Evolutionary conservation across 2,329 filamentous ascomycete genomes (phyloP), one percentile per base, ranked within the genome.

Genomic region (Hymenoscyphus fructigenus): DNA sequence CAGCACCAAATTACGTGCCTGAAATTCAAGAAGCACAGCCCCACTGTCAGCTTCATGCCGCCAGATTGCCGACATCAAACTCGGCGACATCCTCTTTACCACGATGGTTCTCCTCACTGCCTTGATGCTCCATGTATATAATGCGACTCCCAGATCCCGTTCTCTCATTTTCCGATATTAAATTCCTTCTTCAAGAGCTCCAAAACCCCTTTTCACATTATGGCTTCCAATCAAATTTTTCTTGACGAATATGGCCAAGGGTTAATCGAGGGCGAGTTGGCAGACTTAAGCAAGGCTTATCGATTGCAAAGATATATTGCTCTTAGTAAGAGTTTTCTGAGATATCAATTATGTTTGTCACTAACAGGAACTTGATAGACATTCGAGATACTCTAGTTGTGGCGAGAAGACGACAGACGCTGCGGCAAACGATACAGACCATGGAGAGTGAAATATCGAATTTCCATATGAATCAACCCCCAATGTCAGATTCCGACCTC

Each of bases 381-480:
- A 26, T 32, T 55, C 41, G 59, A 10, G 47, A 61, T 36, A 6
- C 29, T 2, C 5, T 23, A n/a, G 20, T 17, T 23, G 28, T 47
- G 58, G 28, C n/a, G 2, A 17, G 23, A 15, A 28, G 64, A 36
- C 64, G 63, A 44, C 63, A 57, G 17, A 56, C 57, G 5, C 53
- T 65, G 14, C 53, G 58, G 23, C 56, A 56, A 29, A 62, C 34
- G 20, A 64, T 68, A 20, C 36, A 32, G 28, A 23, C 56, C 14
- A 20, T 68, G 36, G 61, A 68, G 38, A 62, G 41, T 10, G 61
- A 65, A 32, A 63, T 69, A n/a, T 20, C 55, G 9, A 55, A 36
- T 38, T 41, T 64, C 56, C 65, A 65, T 64, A 57, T 29, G 26
- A 17, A 57, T 47, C 50, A 56, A 28, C n/a, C 15, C 53, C 12